Evolutionary conservation across 331 rosid species (phyloP), one percentile per base, ranked within the genome.

Genomic region (Saraca asoca): DNA sequence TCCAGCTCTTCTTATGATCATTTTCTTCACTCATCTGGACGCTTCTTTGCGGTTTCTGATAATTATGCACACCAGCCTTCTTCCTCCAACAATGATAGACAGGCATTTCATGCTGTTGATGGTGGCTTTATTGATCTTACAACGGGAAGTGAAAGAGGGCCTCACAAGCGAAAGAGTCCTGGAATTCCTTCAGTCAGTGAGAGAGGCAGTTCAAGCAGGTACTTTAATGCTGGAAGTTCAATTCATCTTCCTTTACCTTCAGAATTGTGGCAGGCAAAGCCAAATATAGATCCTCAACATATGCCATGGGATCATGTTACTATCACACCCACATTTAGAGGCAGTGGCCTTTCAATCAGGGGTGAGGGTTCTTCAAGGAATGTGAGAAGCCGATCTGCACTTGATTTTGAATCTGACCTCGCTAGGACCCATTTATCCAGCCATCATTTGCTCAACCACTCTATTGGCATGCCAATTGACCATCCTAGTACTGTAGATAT

Each of bases 131-230:
- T 76, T 70, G 97, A 90, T 85, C 88, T 78, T 63, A 83, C 95
- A 48, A 59, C 83, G 84, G 88, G 84, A 71, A 90, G 65, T 15
- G 95, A 87, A 76, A 81, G 84, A 75, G 95, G 87, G 35, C 85
- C 81, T 79, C 88, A 85, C 82, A 90, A 90, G 81, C 79, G 95
- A 0, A 90, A 90, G 83, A 87, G 90, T 69, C 91, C 95, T 49
- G 97, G 90, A 72, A 78, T 83, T 72, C 87, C 88, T 57, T 72
- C 92, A 54, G 80, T 75, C 19, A 58, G 72, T 57, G 96, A 90
- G 81, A 83, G 90, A 81, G 96, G 95, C 70, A 74, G 95, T 76
- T 41, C 91, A 34, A 90, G 93, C 74, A 82, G 88, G 72, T 79
- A 80, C 69, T 70, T 66, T n/a, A 78, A 75, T 51, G 73, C 88